Evolutionary conservation across 208 protist species (phyloP).

Genomic region (Trichomonas gallinae): DNA sequence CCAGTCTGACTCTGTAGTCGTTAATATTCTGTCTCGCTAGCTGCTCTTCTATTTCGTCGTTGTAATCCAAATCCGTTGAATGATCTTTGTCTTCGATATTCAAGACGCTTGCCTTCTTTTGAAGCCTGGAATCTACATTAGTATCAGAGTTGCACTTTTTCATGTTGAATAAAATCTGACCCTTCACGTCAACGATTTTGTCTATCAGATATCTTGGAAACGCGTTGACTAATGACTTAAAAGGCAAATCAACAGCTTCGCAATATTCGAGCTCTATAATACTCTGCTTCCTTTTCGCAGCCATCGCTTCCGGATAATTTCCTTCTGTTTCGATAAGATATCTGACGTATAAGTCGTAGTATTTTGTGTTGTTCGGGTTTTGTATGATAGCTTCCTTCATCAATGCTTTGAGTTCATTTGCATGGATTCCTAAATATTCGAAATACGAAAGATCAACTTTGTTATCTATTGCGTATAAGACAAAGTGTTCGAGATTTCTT

Average conservation of each 20-base stretch:
- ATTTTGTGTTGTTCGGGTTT: neutral
- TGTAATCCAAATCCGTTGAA: neutral
- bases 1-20: neutral
- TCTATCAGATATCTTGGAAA: neutral
- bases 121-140: neutral
- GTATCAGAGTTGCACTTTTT: neutral
- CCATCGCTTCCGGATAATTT: neutral
- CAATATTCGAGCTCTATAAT: neutral
- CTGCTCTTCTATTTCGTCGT: neutral
- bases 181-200: neutral
- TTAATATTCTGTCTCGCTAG: neutral
- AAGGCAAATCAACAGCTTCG: neutral
- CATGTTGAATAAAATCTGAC: neutral
- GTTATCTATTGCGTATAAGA: neutral
- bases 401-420: neutral
- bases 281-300: neutral
- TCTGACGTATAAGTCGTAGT: neutral
- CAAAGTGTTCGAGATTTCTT: neutral
- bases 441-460: neutral
- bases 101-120: neutral
- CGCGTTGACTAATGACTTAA: neutral
- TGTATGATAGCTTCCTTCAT: neutral
- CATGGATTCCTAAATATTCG: neutral
- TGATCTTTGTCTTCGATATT: neutral
- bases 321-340: neutral